Base-by-base conservation (phyloP, 257 asterid species). In the Anisodus acutangulus region DNA sequence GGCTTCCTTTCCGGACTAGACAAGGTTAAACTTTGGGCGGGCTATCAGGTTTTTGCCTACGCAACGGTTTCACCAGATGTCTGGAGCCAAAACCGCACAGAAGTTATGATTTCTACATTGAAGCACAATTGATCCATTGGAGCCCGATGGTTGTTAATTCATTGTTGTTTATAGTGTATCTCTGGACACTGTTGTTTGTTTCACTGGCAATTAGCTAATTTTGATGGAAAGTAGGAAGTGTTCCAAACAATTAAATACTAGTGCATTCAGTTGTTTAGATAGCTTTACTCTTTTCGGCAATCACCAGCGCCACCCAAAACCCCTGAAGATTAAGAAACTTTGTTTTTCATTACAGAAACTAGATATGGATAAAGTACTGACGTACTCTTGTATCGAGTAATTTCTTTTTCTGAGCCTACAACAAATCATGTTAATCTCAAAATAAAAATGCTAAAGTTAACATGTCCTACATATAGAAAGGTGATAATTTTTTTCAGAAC, bases 81-180 rank as follows among this genome's bases (percentile, higher is more conserved):
- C 3, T 70, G 55, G 57, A 71, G 58, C 79, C 37, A 45, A 71
- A 71, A 64, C n/a, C 6, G 2, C 17, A 45, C 58, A 9, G 1
- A 70, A 8, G 43, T n/a, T 22, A 49, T n/a, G 10, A 71, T 71
- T 22, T n/a, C 58, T 71, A n/a, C 80, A 71, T 22, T 45, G 80
- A 71, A 71, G 80, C 39, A n/a, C 37, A 71, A 71, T 47, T 45
- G 79, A 13, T 45, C 55, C 4, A 17, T 10, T 71, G 35, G 80
- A 71, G 35, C 39, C 9, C 10, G 9, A 19, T 45, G 58, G 45
- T 69, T 69, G 78, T 41, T 69, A 69, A 12, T 17, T 41, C 16
- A 8, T 41, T 57, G 62, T 15, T 17, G 16, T 70, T 45, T 45
- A 45, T 71, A 45, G 58, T 71, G 13, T 0, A n/a, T 45, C 4